Evolutionary conservation across 495 filamentous ascomycete genomes (phyloP), one percentile per base, ranked within the genome.

Genomic region (Aspergillus steynii): DNA sequence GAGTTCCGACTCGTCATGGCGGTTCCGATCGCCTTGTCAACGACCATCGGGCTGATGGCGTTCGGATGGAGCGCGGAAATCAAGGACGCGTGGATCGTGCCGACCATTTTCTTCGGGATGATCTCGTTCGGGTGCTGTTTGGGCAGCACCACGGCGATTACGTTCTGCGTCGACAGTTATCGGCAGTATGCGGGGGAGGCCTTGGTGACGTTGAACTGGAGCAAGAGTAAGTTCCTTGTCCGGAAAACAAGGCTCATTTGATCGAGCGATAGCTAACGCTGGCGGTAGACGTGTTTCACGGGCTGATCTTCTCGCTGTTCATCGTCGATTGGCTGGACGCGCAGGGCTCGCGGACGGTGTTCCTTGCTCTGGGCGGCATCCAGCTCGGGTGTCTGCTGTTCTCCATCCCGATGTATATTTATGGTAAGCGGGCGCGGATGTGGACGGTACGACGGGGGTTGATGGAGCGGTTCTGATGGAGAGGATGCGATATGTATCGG

Each of bases 1-100:
- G 94, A 99, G 75, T 97, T 97, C 74, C 82, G 94, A 27, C 84
- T 98, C 12, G 86, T 97, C 55, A 97, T 99, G 94, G 92, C 87
- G 2, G 76, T 89, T 29, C 94, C 93, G 2, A 85, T 97, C 20
- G 83, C 88, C 0, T 61, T 97, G 51, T 83, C 86, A 14, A 97
- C 94, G 0, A 85, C 86, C 6, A 87, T 94, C 32, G 95, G 94
- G 3, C 80, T 97, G 46, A 95, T 97, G 84, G 94, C 91, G 9
- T 97, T 93, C 68, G 94, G 94, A 4, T 97, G 94, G 94, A 91
- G 87, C 31, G 92, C 91, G 0, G 72, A 89, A 54, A 78, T 85
- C 29, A 78, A 80, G n/a, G 83, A 96, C 71, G 75, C 82, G 20
- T 96, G 92, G 90, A 95, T 96, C 58, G 91, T 97, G 27, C 95